These are phyloP conservation scores for Rachicladosporium sp. DNA, from an alignment of 2,329 filamentous ascomycete genomes.

Conservation along the genomic window DNA sequence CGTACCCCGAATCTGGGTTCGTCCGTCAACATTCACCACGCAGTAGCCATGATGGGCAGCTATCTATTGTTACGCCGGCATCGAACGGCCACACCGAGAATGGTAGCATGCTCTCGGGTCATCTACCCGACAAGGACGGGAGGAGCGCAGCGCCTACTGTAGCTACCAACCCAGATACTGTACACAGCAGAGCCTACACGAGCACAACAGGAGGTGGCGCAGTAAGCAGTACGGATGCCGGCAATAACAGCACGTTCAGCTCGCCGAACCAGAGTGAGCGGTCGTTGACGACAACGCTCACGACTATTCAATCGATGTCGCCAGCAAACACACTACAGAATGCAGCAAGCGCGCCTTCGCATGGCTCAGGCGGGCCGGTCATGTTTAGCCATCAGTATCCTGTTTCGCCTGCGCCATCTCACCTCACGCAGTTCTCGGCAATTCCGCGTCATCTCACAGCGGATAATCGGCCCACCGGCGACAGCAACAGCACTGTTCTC, in stretches of 20 bases:
- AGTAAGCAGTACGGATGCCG: conserved; percentile 38
- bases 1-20: conserved; percentile 74
- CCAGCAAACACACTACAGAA: conserved; percentile 38
- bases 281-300: conserved; percentile 71
- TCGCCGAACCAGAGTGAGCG: conserved; percentile 52
- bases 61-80: conserved; percentile 42
- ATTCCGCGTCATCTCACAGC: conserved; percentile 59
- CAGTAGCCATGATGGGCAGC: conserved; percentile 30
- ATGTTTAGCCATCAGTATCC: conserved; percentile 49
- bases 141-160: conserved; percentile 68
- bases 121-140: conserved; percentile 49
- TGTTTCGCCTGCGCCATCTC: conserved; percentile 33
- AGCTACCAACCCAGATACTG: conserved; percentile 69
- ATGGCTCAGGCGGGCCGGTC: conserved; percentile 15
- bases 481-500: conserved; percentile 65
- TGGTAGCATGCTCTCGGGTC: conserved; percentile 43
- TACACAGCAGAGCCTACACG: conserved; percentile 70
- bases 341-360: conserved; percentile 1
- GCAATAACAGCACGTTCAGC: conserved; percentile 18
- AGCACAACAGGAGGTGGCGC: conserved; percentile 56
- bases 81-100: conserved; percentile 33
- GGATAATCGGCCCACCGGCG: conserved; percentile 48
- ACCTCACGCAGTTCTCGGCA: conserved; percentile 53
- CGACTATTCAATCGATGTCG: conserved; percentile 67
- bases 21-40: conserved; percentile 31